Evolutionary conservation across 352 stramenopile species (phyloP).

Genomic region (Thalassiosira livingstoniorum): DNA sequence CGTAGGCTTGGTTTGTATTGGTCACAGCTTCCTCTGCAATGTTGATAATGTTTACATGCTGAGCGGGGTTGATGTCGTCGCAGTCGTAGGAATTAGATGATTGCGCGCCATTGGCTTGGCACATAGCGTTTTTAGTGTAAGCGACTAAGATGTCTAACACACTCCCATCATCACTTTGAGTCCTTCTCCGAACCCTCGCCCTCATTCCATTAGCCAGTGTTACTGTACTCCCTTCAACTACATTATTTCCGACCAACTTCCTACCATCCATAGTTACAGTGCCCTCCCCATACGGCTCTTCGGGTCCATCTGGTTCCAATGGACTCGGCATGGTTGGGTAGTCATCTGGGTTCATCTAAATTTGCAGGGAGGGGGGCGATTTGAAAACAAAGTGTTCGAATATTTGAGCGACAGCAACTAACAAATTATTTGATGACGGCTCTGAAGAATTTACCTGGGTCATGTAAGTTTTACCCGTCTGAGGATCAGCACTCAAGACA

Average conservation of each 20-base stretch:
- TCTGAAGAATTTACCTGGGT: no score
- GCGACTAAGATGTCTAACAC: constrained; percentile 35
- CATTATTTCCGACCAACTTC: background rate
- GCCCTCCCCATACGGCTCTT: constrained; percentile 1
- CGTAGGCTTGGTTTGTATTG: constrained; percentile 42
- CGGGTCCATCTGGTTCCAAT: constrained; percentile 3
- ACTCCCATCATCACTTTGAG: constrained; percentile 32
- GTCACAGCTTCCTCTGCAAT: constrained; percentile 14
- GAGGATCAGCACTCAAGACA: constrained; percentile 12
- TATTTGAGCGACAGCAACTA: no score
- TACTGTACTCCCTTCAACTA: background rate
- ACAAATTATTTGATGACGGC: no score
- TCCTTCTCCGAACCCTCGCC: background rate
- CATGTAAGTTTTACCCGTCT: constrained; percentile 22
- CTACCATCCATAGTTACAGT: background rate
- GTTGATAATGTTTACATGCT: constrained; percentile 32
- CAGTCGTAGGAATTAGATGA: constrained; percentile 10
- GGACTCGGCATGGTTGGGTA: constrained; percentile 10
- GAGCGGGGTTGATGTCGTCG: constrained; percentile 5
- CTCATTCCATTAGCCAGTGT: background rate
- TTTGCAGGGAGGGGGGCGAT: no score
- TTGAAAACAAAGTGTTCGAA: no score
- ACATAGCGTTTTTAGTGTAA: constrained; percentile 31
- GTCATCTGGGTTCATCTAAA: background rate
- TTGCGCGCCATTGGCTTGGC: constrained; percentile 13